Percentiles rank a stretch among this genome's conserved stretches.
Evolutionary conservation across 1,284 basidiomycete species (phyloP).

Genomic region (Porogramme epimiltina): DNA sequence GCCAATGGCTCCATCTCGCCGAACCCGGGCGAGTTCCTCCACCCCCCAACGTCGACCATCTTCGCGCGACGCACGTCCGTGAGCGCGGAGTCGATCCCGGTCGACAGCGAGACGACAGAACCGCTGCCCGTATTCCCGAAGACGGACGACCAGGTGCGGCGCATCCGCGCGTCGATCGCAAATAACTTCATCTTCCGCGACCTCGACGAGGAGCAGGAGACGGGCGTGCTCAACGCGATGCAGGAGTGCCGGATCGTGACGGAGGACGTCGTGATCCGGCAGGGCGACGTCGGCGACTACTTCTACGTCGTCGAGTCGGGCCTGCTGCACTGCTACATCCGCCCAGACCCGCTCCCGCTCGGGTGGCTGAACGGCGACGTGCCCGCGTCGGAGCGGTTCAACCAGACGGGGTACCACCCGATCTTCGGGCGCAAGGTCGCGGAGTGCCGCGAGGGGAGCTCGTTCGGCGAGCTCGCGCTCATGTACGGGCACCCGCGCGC

Average conservation of each 20-base stretch:
- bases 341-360: conserved; percentile 61
- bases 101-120: conserved; percentile 68
- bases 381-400: conserved; percentile 52
- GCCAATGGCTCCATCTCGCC: conserved; percentile 37
- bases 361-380: conserved; percentile 48
- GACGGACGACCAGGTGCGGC: conserved; percentile 79
- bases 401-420: conserved; percentile 65
- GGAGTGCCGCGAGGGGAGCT: conserved; percentile 83
- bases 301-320: conserved; percentile 98
- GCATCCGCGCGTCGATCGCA: conserved; percentile 86
- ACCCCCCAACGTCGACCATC: conserved; percentile 72
- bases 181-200: conserved; percentile 96
- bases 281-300: conserved; percentile 96
- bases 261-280: conserved; percentile 89
- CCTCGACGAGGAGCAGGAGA: conserved; percentile 94
- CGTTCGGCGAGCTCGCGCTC: conserved; percentile 95
- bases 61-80: conserved; percentile 93
- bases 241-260: conserved; percentile 78
- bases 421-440: conserved; percentile 83
- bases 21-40: conserved; percentile 61
- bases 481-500: conserved; percentile 98
- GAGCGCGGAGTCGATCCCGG: conserved; percentile 94
- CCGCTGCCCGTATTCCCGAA: conserved; percentile 82
- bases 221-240: conserved; percentile 94
- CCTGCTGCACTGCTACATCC: conserved; percentile 86